Evolutionary conservation across 2,329 filamentous ascomycete genomes (phyloP).

Genomic region (Amauroascus niger): DNA sequence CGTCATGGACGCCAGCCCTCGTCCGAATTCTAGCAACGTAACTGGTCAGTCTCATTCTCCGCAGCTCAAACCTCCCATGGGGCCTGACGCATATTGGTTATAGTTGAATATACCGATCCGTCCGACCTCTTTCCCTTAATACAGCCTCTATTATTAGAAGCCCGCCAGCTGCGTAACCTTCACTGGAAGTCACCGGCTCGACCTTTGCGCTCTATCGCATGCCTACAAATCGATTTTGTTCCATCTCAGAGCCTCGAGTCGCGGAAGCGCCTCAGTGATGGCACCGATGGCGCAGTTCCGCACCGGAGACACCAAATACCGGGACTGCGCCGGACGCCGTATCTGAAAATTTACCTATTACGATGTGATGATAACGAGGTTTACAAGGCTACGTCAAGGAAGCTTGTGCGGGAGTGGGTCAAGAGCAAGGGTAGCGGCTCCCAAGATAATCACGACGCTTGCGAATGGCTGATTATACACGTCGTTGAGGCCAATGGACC

Average conservation of each 20-base stretch:
- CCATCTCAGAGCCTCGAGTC: conserved; percentile 44
- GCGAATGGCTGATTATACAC: conserved; percentile 89
- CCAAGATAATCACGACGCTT: conserved; percentile 90
- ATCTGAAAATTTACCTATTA: conserved; percentile 80
- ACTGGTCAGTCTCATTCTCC: conserved; percentile 46
- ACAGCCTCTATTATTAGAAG: conserved; percentile 63
- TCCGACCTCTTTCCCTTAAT: conserved; percentile 77
- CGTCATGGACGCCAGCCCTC: conserved; percentile 34
- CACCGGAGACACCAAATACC: conserved; percentile 84
- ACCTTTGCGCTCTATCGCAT: conserved; percentile 84
- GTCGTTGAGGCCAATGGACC: conserved; percentile 89
- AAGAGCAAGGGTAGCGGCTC: conserved; percentile 56
- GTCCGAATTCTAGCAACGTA: conserved; percentile 60
- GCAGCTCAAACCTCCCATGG: background rate
- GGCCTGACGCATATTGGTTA: conserved; percentile 5
- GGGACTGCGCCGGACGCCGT: conserved; percentile 82
- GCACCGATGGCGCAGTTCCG: conserved; percentile 28
- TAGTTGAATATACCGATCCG: conserved; percentile 94
- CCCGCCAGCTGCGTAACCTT: conserved; percentile 78
- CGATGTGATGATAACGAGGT: conserved; percentile 92
- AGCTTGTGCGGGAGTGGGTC: conserved; percentile 82
- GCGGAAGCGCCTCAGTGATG: conserved; percentile 30
- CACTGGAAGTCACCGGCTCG: conserved; percentile 95
- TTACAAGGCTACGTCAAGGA: conserved; percentile 72
- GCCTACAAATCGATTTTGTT: conserved; percentile 82